Base-by-base conservation (phyloP, 2,329 filamentous ascomycete genomes). In the Pseudogymnoascus sp. region DNA sequence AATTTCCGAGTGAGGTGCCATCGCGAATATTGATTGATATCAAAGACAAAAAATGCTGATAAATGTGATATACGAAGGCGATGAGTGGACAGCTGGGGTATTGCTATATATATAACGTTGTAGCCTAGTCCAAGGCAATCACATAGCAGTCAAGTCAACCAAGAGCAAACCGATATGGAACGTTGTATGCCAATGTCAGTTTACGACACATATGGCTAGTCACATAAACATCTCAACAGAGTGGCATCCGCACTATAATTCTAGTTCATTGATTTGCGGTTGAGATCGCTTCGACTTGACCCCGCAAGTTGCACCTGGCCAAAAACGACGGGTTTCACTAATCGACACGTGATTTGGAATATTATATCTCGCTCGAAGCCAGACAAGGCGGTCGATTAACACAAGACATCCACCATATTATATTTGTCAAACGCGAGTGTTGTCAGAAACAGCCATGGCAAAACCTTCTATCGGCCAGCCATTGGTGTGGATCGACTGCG, bases 401-500 rank as follows among this genome's bases (percentile, higher is more conserved):
- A 33, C 18, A 20, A 53, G n/a, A 33, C 47, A 6, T n/a, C 25
- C 11, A 53, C 47, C 5, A 18, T 53, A 53, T 30, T 33, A 53
- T 53, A 33, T 15, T 18, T 25, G 15, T 20, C 28, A 33, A 18
- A 14, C 47, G 18, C n/a, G 47, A 53, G n/a, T 33, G 39, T 33
- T 33, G 8, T 6, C 47, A 33, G 33, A 14, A 18, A 6, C 11
- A 14, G 28, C 15, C 47, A 53, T 53, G 47, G 28, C 9, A 15
- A 53, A 47, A 7, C 14, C 58, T 53, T 8, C 14, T 37, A 9
- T 58, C 57, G 28, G 25, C 20, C 60, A 68, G 22, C 68, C 66
- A 22, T 64, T 71, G 9, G 69, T 71, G 25, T 71, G 70, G 70
- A 71, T 71, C 20, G 70, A 71, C 57, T 71, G 70, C 60, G 70